Evolutionary conservation across 164 flowering plant genomes (phyloP).

Genomic region (Malania oleifera): DNA sequence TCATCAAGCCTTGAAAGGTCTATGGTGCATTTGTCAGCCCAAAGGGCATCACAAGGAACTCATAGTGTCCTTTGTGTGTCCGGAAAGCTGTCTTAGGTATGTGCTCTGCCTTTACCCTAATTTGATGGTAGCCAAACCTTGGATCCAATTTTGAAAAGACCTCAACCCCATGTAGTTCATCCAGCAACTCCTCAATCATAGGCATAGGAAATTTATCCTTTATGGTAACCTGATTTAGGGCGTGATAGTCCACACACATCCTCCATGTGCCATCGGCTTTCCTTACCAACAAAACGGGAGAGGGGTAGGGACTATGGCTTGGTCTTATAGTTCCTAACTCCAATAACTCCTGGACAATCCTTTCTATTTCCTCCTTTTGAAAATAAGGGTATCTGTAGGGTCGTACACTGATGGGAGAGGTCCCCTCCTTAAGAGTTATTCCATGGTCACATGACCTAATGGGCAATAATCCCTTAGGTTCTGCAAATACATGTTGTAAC

Average conservation of each 20-base stretch:
- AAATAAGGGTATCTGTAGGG: too few species aligned
- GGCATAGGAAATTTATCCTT: constrained; percentile 10
- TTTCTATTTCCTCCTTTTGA: constrained; percentile 3
- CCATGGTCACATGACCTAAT: too few species aligned
- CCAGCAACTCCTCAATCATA: constrained; percentile 7
- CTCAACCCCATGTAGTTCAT: constrained; percentile 8
- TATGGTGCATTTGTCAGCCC: constrained; percentile 10
- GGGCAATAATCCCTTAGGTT: too few species aligned
- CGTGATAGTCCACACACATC: constrained; percentile 10
- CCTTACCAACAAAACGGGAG: constrained; percentile 5
- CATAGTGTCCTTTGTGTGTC: constrained; percentile 11
- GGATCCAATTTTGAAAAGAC: constrained; percentile 14
- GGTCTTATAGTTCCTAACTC: neutral
- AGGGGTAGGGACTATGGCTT: constrained; percentile 3
- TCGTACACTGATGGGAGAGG: too few species aligned
- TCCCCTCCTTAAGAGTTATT: too few species aligned
- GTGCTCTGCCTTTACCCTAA: neutral
- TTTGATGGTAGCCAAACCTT: constrained; percentile 11
- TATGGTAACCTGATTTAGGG: neutral
- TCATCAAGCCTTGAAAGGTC: constrained; percentile 14
- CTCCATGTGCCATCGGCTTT: constrained; percentile 6
- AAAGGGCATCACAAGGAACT: constrained; percentile 16
- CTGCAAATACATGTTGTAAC: too few species aligned
- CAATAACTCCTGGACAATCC: neutral
- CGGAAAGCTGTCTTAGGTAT: constrained; percentile 13